Base-by-base conservation (phyloP, 306 rosid genomes). In the Castanopsis chinensis region DNA sequence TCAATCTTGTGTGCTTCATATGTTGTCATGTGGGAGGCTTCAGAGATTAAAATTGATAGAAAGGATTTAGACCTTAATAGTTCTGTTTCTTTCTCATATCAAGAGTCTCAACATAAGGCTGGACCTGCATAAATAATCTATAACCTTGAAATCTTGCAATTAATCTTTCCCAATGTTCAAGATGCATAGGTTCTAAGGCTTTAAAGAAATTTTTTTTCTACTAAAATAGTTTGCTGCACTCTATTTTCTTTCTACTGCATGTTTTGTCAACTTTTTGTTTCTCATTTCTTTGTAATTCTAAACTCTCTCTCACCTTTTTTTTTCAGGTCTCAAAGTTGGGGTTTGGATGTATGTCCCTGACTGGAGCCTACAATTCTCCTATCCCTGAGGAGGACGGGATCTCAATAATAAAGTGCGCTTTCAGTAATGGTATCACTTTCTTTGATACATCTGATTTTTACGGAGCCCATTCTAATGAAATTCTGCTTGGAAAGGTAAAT, bases 311-410 rank as follows among this genome's bases (percentile, higher is more conserved):
- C 25, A 21, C 12, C 12, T 25, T 30, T 45, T 76, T 60, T 71
- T 58, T 49, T 51, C 72, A 83, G 87, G 89, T 86, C 4, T 86
- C 90, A 33, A 81, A 53, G 57, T n/a, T 86, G 87, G 90, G 87
- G n/a, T 86, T 86, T 75, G 90, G 87, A 32, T 86, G 90, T 67
- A 74, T 55, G 78, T 80, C 87, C 12, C 77, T 86, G 13, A 32
- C 79, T 20, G 87, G 87, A 55, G 5, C 71, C 5, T 81, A 76
- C 58, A 86, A 83, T 58, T 74, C 85, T 65, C 83, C 87, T 37
- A 19, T 81, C 13, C 8, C 81, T 28, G 81, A 80, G 9, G 81
- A 77, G 35, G 74, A 67, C 35, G 87, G 87, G 28, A 73, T 81
- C 64, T 27, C 78, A 0, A 51, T 77, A 7, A 74, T 86, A 3